Evolutionary conservation across 352 stramenopile species (phyloP), one percentile per base, ranked within the genome.

Genomic region (Halophytophthora batemanensis): DNA sequence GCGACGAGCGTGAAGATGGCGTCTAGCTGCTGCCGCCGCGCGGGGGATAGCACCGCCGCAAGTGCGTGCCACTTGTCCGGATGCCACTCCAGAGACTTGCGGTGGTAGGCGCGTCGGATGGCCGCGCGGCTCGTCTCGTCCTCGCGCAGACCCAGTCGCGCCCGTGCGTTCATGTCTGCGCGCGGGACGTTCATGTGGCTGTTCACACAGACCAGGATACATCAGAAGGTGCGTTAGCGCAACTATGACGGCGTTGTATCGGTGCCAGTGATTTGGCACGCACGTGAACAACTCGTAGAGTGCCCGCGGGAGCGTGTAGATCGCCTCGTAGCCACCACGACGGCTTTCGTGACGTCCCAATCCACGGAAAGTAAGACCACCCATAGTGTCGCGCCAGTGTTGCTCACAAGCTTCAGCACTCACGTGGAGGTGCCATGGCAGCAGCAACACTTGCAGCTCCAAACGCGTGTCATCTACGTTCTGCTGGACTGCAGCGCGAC

Each of bases 31-130:
- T 48, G 45, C 5, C 63, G 74, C 54, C 80, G 53, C 3, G 43
- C n/a, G n/a, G 54, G 40, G 44, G 62, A 56, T 23, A 64, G 41
- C 6, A 42, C 33, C 2, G 50, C 56, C 8, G 41, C 35, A 28
- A 63, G 48, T 21, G 70, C 19, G 39, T 58, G 48, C 74, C 79
- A 86, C 57, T 84, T 86, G 62, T 90, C 79, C 8, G 79, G 76
- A 58, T 90, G 76, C 74, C 77, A 90, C 53, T 85, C 67, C 43
- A 90, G 62, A 25, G 74, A 80, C 3, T 63, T 66, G n/a, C 54
- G 61, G 44, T 87, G 79, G 45, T 87, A 87, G 31, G 72, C 76
- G 7, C 59, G 65, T 12, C 76, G 72, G 56, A 90, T 81, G 14
- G 53, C 60, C 31, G 59, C 55, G 18, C 64, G 77, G 13, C 66